Conservation (phyloP, 768 basidiomycete genomes). For the Cyclocybe aegerita region DNA sequence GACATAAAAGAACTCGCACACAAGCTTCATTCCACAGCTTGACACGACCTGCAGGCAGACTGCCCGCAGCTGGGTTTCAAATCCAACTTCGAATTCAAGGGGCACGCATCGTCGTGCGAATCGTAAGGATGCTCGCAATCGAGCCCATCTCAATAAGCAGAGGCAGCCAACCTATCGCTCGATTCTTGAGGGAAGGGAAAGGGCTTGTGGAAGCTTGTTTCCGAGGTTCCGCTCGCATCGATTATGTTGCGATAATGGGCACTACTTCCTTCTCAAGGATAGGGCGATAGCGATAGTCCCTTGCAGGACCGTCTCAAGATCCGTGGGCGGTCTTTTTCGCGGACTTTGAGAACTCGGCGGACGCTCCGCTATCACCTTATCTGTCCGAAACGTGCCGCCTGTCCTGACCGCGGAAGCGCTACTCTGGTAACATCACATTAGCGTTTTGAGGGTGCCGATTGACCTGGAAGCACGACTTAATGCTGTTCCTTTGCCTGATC, state of each 20-base stretch:
- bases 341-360: conserved; percentile 4
- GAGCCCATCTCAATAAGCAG: too few relatives aligned
- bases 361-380: conserved; percentile 6
- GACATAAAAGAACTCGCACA: too few relatives aligned
- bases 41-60: too few relatives aligned
- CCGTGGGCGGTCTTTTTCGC: conserved; percentile 11
- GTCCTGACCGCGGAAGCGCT: neutral
- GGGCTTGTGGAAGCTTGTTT: conserved; percentile 1
- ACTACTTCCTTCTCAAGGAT: conserved; percentile 6
- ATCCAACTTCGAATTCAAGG: neutral
- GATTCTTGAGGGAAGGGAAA: neutral
- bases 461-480: neutral
- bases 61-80: neutral
- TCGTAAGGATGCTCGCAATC: too few relatives aligned
- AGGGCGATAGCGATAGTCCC: conserved; percentile 15
- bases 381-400: conserved; percentile 7
- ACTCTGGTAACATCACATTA: neutral
- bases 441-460: conserved; percentile 8
- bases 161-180: too few relatives aligned
- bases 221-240: conserved; percentile 7
- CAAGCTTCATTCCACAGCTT: too few relatives aligned
- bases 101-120: too few relatives aligned
- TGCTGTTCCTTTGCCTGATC: conserved; percentile 4
- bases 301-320: conserved; percentile 9
- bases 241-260: conserved; percentile 6